phyloP scores from a whole-genome alignment of 2,329 filamentous ascomycete species.

The Paraphoma chrysanthemicola region DNA sequence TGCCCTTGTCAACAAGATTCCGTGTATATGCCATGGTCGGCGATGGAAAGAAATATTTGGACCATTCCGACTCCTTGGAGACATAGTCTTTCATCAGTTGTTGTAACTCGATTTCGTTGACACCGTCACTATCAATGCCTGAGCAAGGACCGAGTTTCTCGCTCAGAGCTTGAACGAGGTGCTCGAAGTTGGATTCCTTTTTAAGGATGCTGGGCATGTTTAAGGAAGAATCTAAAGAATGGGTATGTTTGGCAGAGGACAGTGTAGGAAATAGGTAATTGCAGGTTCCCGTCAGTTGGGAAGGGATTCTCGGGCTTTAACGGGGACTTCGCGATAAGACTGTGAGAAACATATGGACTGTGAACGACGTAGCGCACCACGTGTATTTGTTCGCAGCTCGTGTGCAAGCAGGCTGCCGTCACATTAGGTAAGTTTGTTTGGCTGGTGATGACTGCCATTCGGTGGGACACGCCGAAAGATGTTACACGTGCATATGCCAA shows the following conservation, averaged over 20 bases:
- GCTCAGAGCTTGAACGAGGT: slow-evolving; percentile 76
- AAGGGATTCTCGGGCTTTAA: not conserved
- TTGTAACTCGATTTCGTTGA: slow-evolving; percentile 76
- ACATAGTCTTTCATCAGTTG: slow-evolving; percentile 76
- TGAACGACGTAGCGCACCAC: not conserved
- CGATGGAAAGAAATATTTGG: slow-evolving; percentile 76
- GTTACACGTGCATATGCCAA: slow-evolving; percentile 12
- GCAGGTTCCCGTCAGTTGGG: not conserved
- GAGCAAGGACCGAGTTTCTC: slow-evolving; percentile 78
- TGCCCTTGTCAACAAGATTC: slow-evolving; percentile 89
- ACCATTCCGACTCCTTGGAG: slow-evolving; percentile 75
- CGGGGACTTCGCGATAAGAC: slow-evolving; percentile 5
- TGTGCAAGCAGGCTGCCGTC: slow-evolving; percentile 12
- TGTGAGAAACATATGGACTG: not conserved
- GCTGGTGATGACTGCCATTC: slow-evolving; percentile 28
- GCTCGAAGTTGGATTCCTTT: slow-evolving; percentile 62
- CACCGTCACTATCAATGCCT: slow-evolving; percentile 80
- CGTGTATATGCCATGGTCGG: slow-evolving; percentile 76
- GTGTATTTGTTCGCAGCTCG: slow-evolving; percentile 9
- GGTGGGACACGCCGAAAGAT: slow-evolving; percentile 13
- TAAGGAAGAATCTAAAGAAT: slow-evolving; percentile 2
- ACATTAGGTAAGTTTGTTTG: slow-evolving; percentile 39
- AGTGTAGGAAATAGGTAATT: not conserved
- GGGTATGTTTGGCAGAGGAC: not conserved
- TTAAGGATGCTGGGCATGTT: slow-evolving; percentile 32